Conservation (phyloP, 177 flowering plant genomes). For the Vitis hybrid region DNA sequence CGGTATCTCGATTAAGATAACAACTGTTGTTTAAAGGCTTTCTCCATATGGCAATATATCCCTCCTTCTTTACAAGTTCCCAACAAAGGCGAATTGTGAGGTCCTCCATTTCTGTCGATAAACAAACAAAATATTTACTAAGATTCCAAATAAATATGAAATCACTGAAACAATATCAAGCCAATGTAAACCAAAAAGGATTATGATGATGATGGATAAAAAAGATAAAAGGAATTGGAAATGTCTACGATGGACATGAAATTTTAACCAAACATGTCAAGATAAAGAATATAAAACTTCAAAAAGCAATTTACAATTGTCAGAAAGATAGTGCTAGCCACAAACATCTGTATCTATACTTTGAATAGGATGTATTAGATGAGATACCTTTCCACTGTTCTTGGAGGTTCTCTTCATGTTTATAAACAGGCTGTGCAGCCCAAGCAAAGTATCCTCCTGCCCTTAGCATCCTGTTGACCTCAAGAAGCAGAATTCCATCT, state of each 20-base stretch:
- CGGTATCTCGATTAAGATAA: slow-evolving; percentile 56
- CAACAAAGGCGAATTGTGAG: slow-evolving; percentile 87
- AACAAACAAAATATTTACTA: slow-evolving; percentile 4
- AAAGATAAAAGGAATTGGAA: neutral
- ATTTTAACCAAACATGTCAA: neutral
- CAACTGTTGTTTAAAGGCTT: slow-evolving; percentile 79
- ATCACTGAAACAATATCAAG: neutral
- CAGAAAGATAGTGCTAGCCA: neutral
- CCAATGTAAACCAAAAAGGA: neutral
- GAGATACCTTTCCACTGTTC: slow-evolving; percentile 74
- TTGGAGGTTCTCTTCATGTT: slow-evolving; percentile 48
- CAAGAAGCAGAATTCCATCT: slow-evolving; percentile 83
- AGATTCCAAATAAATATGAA: neutral
- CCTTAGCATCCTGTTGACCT: slow-evolving; percentile 68
- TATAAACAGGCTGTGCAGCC: slow-evolving; percentile 74
- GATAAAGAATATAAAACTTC: neutral
- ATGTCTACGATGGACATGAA: neutral
- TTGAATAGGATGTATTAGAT: neutral
- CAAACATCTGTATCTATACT: neutral
- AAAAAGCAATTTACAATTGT: neutral
- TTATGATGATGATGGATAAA: neutral
- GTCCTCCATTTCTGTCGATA: slow-evolving; percentile 69
- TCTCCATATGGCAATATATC: slow-evolving; percentile 92
- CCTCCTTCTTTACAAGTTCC: slow-evolving; percentile 90
- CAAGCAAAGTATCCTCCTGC: slow-evolving; percentile 82